Evolutionary conservation across 2,329 filamentous ascomycete species (phyloP), one percentile per base, ranked within the genome.

Genomic region (Nigrospora osmanthi): DNA sequence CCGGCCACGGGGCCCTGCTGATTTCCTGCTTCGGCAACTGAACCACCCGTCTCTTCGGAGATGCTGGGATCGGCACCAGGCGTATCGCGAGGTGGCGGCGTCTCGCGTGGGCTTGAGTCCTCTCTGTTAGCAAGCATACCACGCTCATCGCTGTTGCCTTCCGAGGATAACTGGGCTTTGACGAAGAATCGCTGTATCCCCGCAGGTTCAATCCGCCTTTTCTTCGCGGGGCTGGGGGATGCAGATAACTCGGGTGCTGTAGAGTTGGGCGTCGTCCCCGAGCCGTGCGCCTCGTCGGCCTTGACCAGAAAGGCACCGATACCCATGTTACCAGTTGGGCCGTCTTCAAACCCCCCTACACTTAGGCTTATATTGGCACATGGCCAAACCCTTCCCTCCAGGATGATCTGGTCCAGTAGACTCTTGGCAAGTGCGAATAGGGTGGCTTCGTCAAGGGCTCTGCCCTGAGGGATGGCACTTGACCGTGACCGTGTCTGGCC

Each of bases 321-420:
- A 32, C 85, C 87, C 71, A 83, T 83, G 58, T 95, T 97, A 6
- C 87, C 85, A 35, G 76, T 80, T 47, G 91, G 71, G 2, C 88
- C 87, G 52, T 96, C 89, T 62, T 97, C 90, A 52, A 97, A 96
- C 0, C 89, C 90, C n/a, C 81, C 83, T 19, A 97, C 88, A 51
- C 85, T 90, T 38, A 97, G 68, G 47, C 87, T 93, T 10, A 98
- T 71, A 58, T 95, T 93, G n/a, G 81, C 74, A 60, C 93, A 97
- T 7, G 93, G 93, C 89, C 89, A 97, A 14, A 87, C 83, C 42
- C 76, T 72, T 1, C 87, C 89, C 52, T 95, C 89, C 2, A 78
- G 75, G 11, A 88, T 73, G 33, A 95, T 81, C 55, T 95, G 89
- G 19, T 76, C 76, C 4, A 97, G 72, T 15, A 97, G 70, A 17